Percentiles rank a stretch among this genome's conserved stretches.
phyloP scores from a whole-genome alignment of 2,329 filamentous ascomycete genomes.

The Colletotrichum simmondsii region DNA sequence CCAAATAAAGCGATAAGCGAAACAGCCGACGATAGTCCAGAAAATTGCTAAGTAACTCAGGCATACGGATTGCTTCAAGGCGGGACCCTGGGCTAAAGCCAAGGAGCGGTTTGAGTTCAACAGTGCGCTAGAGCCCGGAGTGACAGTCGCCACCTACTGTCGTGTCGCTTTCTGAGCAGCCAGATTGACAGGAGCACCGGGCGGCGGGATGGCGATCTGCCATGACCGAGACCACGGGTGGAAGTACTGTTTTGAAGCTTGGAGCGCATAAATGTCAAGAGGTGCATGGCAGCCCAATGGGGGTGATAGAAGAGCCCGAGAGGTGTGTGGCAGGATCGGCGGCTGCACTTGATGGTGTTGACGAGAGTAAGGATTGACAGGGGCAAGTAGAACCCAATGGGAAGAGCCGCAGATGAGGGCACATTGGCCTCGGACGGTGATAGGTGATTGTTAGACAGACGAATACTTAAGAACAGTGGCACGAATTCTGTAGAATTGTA shows the following conservation, averaged over 20 bases:
- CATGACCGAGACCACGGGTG: conserved; percentile 11
- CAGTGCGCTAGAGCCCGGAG: conserved; percentile 5
- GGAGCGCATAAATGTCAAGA: neutral
- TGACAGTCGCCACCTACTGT: conserved; percentile 29
- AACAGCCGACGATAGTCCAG: conserved; percentile 2
- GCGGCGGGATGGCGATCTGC: conserved; percentile 5
- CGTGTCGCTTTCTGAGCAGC: conserved; percentile 27
- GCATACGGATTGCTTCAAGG: neutral
- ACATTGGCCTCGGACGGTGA: conserved; percentile 5
- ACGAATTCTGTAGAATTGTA: too few species aligned
- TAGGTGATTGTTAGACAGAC: neutral
- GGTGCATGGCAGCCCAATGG: conserved; percentile 33
- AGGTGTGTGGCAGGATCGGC: conserved; percentile 33
- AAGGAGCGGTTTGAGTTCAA: conserved; percentile 2
- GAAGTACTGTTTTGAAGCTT: neutral
- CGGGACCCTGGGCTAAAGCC: neutral
- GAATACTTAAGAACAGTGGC: neutral
- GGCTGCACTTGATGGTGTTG: conserved; percentile 23
- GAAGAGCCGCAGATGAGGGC: conserved; percentile 8
- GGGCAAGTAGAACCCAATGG: conserved; percentile 21
- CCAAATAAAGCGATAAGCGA: conserved; percentile 9
- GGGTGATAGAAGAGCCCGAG: conserved; percentile 14
- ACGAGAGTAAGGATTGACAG: conserved; percentile 22
- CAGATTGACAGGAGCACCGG: neutral
- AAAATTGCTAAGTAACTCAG: neutral